Percentiles rank a stretch among this genome's conserved stretches.
Conservation (phyloP, 2,329 filamentous ascomycete genomes). For the Nakataea oryzae region DNA sequence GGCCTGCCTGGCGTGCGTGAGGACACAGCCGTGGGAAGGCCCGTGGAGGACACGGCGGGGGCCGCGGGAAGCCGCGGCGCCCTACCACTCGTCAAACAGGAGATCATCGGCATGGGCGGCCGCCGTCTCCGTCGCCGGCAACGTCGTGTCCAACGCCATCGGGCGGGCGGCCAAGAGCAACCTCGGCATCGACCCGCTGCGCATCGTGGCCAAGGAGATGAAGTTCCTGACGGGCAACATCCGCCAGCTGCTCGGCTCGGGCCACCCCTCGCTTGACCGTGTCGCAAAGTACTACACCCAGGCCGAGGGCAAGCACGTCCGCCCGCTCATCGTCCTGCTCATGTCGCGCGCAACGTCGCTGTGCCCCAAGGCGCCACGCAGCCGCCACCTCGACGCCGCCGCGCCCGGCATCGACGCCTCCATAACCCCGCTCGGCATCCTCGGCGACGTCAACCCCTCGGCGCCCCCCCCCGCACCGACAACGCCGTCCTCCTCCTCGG, state of each 20-base stretch:
- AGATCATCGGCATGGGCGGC: conserved; percentile 63
- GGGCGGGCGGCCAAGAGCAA: conserved; percentile 50
- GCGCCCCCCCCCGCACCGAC: conserved; percentile 40
- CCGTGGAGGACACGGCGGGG: conserved; percentile 14
- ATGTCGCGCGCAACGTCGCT: conserved; percentile 92
- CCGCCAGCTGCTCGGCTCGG: conserved; percentile 81
- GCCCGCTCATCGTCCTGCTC: conserved; percentile 85
- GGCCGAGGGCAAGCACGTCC: conserved; percentile 91
- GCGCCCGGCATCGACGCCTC: conserved; percentile 37
- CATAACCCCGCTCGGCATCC: conserved; percentile 44
- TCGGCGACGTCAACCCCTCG: conserved; percentile 76
- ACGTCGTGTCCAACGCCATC: conserved; percentile 59
- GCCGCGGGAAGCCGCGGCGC: conserved; percentile 16
- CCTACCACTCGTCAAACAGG: conserved; percentile 33
- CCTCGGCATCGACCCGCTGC: conserved; percentile 76
- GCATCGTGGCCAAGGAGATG: conserved; percentile 91
- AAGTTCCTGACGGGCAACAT: conserved; percentile 93
- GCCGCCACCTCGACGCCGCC: conserved; percentile 22
- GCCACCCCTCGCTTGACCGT: conserved; percentile 86
- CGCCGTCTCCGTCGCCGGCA: conserved; percentile 59
- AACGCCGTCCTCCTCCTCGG: conserved; percentile 16
- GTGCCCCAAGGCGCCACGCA: conserved; percentile 43
- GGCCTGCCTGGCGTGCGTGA: conserved; percentile 27
- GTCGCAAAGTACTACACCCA: conserved; percentile 98
- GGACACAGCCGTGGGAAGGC: conserved; percentile 16